Base-by-base conservation (phyloP, 345 rosid species). In the Euclidium syriacum region DNA sequence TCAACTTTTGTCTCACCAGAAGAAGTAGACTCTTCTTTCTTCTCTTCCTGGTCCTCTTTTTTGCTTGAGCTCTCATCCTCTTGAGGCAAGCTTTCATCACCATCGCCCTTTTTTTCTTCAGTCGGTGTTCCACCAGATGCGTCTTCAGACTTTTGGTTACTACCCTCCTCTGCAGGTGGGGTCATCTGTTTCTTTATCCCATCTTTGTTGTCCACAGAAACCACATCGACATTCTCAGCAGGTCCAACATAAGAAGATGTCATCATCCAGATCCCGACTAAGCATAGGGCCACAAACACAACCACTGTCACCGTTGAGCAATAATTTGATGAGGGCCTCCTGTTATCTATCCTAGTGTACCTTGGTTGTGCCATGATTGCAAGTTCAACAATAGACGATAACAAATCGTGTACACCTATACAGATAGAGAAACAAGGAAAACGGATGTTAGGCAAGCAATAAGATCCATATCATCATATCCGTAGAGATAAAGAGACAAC, bases 251-350 rank as follows among this genome's bases (percentile, higher is more conserved):
- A 81, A 1, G 97, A 89, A 0, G 96, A 90, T 4, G 91, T 87
- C 88, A 90, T 78, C 95, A 94, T 94, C 99, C 99, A 94, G 27
- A 84, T 78, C 53, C 97, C 99, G 33, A 90, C 89, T 77, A 94
- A 79, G 71, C 97, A 94, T 14, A 94, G 76, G 24, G 86, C 97
- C 75, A 94, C 96, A 48, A 94, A 90, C 43, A 83, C 90, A 39
- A 79, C 85, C 46, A 89, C 72, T 0, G 91, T 81, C 78, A 92
- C 88, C 0, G 88, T 83, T 4, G 97, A 87, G 68, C 98, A 92
- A 73, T 85, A 87, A 58, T 76, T 82, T 14, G 95, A 65, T 1
- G 90, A 60, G 1, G 86, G 78, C 55, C 89, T 77, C 68, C 85
- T 72, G 64, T 71, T 81, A 46, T 89, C 98, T 34, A 92, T 52